phyloP scores from a whole-genome alignment of 768 basidiomycete species.

The Termitomyces bulborhizus region DNA sequence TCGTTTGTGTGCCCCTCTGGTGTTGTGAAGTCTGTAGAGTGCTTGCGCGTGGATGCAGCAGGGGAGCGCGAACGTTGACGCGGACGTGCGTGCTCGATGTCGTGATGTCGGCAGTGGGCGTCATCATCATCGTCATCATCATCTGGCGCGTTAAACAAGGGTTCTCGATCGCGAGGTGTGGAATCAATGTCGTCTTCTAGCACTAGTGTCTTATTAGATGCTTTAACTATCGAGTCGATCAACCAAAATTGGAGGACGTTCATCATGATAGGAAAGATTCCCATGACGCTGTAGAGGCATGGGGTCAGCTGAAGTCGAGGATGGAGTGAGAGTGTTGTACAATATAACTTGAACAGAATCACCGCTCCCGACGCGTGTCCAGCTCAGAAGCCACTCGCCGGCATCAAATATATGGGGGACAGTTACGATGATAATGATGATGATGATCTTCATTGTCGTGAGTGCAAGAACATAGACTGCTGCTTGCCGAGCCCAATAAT shows the following conservation, averaged over 20 bases:
- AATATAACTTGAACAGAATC: slow-evolving; percentile 73
- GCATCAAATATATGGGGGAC: slow-evolving; percentile 65
- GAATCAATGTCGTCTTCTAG: slow-evolving; percentile 33
- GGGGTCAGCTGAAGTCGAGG: not conserved
- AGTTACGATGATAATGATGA: slow-evolving; percentile 67
- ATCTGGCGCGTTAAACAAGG: slow-evolving; percentile 51
- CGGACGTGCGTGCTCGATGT: slow-evolving; percentile 41
- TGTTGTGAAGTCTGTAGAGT: slow-evolving; percentile 18
- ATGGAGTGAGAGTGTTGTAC: slow-evolving; percentile 37
- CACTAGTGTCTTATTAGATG: slow-evolving; percentile 34
- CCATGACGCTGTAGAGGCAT: slow-evolving; percentile 62
- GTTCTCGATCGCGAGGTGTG: slow-evolving; percentile 46
- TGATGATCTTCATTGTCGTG: slow-evolving; percentile 85
- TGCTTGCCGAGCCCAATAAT: slow-evolving; percentile 72
- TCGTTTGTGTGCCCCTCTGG: slow-evolving; percentile 35
- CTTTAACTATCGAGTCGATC: slow-evolving; percentile 90
- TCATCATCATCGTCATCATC: slow-evolving; percentile 53
- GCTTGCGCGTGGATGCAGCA: slow-evolving; percentile 12
- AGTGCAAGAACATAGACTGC: slow-evolving; percentile 78
- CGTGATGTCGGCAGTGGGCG: slow-evolving; percentile 19
- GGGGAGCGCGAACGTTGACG: slow-evolving; percentile 29
- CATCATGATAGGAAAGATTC: slow-evolving; percentile 85
- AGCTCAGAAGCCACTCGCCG: slow-evolving; percentile 86
- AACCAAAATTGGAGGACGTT: slow-evolving; percentile 92
- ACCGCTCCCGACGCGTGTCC: slow-evolving; percentile 58